Percentiles rank a stretch among this genome's conserved stretches.
phyloP scores from a whole-genome alignment of 2,329 filamentous ascomycete genomes.

The Alternaria angustiovoidea region DNA sequence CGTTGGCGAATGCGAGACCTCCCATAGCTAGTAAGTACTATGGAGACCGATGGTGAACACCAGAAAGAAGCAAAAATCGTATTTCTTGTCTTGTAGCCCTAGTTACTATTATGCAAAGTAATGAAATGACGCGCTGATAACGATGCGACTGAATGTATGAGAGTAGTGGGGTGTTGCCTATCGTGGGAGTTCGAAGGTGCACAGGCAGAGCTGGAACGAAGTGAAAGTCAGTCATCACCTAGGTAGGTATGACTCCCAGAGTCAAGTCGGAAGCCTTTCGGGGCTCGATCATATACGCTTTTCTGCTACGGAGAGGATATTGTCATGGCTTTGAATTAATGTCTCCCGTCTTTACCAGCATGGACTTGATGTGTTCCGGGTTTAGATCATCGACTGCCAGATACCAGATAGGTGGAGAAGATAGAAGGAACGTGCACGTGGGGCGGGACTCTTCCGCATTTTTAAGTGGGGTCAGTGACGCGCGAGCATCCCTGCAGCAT shows the following conservation, averaged over 20 bases:
- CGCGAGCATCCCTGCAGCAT: slow-evolving; percentile 18
- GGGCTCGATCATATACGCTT: background rate
- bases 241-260: background rate
- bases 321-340: background rate
- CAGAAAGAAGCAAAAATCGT: background rate
- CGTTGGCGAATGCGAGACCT: slow-evolving; percentile 55
- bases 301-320: background rate
- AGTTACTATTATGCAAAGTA: background rate
- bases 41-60: background rate
- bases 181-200: background rate
- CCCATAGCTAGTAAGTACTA: slow-evolving; percentile 64
- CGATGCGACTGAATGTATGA: background rate
- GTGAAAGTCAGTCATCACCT: background rate
- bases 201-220: background rate
- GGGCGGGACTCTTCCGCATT: slow-evolving; percentile 23
- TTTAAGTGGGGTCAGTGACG: slow-evolving; percentile 10
- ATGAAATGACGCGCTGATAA: background rate
- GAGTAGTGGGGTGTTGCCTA: background rate
- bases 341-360: background rate
- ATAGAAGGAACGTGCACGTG: background rate
- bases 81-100: background rate
- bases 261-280: background rate
- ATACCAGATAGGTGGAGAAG: background rate
- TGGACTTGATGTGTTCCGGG: background rate
- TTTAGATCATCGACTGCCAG: background rate